These are phyloP conservation scores for Saccharomycopsis malanga DNA, from an alignment of 805 yeast genomes.

Conservation along the genomic window DNA sequence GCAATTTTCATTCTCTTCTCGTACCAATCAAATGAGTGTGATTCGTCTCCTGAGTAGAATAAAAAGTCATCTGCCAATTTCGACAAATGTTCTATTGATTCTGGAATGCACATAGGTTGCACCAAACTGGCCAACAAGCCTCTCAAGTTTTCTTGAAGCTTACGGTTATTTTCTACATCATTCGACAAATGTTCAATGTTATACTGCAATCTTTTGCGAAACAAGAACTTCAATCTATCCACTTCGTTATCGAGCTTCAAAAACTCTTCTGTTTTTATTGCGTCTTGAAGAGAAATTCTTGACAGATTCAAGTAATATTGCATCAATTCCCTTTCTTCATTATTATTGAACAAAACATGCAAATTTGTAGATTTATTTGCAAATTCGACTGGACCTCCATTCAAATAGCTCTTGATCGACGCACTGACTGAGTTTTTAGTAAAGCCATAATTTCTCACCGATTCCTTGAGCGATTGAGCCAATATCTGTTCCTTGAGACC, in stretches of 20 bases:
- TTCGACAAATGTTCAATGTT: constrained; percentile 21
- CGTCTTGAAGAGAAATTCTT: constrained; percentile 10
- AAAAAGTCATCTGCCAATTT: constrained; percentile 77
- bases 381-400: neutral
- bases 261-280: constrained; percentile 7
- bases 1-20: constrained; percentile 71
- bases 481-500: constrained; percentile 11
- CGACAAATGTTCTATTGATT: constrained; percentile 61
- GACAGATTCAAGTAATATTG: constrained; percentile 8
- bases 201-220: constrained; percentile 37
- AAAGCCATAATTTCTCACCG: constrained; percentile 14
- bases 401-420: constrained; percentile 3
- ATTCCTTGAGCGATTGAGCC: constrained; percentile 1
- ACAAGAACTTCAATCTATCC: constrained; percentile 38
- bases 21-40: constrained; percentile 85
- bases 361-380: constrained; percentile 8
- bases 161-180: constrained; percentile 17
- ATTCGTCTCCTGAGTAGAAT: constrained; percentile 67
- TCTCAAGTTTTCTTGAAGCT: constrained; percentile 29
- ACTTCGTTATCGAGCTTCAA: constrained; percentile 28
- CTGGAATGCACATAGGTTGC: constrained; percentile 50
- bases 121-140: constrained; percentile 49
- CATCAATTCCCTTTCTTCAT: constrained; percentile 7
- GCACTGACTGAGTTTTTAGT: constrained; percentile 5
- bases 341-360: constrained; percentile 5